Evolutionary conservation across 2,329 filamentous ascomycete species (phyloP), one percentile per base, ranked within the genome.

Genomic region (Venturia carpophila): DNA sequence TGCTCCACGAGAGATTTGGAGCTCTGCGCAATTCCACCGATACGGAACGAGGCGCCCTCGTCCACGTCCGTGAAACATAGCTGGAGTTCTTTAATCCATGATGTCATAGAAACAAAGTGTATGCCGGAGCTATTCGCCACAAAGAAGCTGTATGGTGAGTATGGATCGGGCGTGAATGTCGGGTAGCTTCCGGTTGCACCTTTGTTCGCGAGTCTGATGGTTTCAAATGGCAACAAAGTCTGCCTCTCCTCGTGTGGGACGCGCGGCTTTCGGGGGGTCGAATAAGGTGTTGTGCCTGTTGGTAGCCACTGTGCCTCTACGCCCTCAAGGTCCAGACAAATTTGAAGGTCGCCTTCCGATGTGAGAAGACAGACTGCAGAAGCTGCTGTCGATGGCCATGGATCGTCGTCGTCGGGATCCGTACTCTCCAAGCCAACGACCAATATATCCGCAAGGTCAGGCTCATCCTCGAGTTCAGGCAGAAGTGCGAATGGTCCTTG

Each of bases 261-360:
- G 34, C n/a, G 27, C 27, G 41, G 52, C 21, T 30, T 66, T 39
- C 55, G 42, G 15, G 39, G 52, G 13, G 47, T 67, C 13, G 55
- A 67, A 39, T 47, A 21, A 19, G 64, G 42, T 39, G 56, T 56
- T 24, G 61, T 39, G 47, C 47, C 34, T 47, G 39, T 60, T 24
- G 85, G 84, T 9, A 87, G 78, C 85, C 85, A 88, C 69, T 84
- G 82, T 9, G 83, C 85, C 68, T 86, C 80, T 2, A 88, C 79
- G 0, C 84, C 85, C 62, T 86, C 82, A 41, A 87, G 72, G 68
- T 87, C 83, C 37, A 88, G 77, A 67, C 82, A 86, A 41, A 87
- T 73, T 68, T 86, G 82, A 9, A 87, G 76, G 64, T 82, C 78
- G 56, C 81, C 81, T 27, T 78, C 79, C 42, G 78, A 79, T 3